Percentiles rank a stretch among this genome's conserved stretches.
Evolutionary conservation across 257 asterid species (phyloP).

Genomic region (Penstemon newberryi): DNA sequence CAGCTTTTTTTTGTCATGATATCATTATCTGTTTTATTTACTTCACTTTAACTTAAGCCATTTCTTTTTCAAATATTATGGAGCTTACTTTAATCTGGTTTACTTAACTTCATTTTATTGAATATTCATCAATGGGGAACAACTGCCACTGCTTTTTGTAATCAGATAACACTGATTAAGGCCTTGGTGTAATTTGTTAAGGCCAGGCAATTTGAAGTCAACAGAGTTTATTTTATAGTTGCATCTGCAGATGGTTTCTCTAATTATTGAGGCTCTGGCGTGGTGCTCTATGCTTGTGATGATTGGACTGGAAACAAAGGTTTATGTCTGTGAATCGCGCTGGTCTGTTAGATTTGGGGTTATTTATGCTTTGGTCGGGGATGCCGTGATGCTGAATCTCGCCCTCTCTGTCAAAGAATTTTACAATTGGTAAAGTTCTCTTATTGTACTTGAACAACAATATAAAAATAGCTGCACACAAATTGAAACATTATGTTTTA

Average conservation of each 20-base stretch:
- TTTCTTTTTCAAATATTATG: too few relatives aligned
- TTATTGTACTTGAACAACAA: conserved; percentile 8
- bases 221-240: conserved; percentile 18
- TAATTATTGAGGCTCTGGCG: conserved; percentile 70
- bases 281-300: conserved; percentile 82
- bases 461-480: background rate
- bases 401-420: conserved; percentile 57
- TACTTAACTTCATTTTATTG: too few relatives aligned
- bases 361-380: conserved; percentile 77
- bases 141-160: too few relatives aligned
- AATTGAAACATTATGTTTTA: too few relatives aligned
- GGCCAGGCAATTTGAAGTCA: too few relatives aligned
- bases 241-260: conserved; percentile 51
- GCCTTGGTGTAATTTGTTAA: too few relatives aligned
- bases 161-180: too few relatives aligned
- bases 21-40: too few relatives aligned
- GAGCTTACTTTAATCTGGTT: too few relatives aligned
- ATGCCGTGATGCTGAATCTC: conserved; percentile 74
- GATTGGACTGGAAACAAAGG: conserved; percentile 67
- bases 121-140: too few relatives aligned
- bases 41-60: too few relatives aligned
- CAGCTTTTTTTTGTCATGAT: too few relatives aligned
- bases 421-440: conserved; percentile 61
- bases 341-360: conserved; percentile 89
- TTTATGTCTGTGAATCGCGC: conserved; percentile 73